Evolutionary conservation across 805 yeast genomes (phyloP), one percentile per base, ranked within the genome.

Genomic region (Yarrowia porcina): DNA sequence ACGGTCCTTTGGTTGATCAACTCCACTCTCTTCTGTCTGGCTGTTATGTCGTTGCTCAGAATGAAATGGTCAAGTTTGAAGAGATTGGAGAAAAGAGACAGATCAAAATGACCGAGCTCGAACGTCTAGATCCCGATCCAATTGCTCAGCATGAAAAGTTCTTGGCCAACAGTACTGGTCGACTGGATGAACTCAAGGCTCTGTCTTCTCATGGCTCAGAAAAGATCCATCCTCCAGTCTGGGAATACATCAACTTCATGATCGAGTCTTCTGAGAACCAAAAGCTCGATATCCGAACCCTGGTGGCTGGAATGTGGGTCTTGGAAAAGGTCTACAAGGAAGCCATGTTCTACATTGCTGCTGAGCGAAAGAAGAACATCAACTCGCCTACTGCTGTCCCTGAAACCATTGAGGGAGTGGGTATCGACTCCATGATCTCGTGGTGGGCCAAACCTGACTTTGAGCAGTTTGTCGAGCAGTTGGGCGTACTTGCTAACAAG

Each of bases 401-500:
- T 8, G 49, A 56, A n/a, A 28, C 28, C 12, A 45, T 39, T 8
- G 61, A 56, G 30, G 47, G 49, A 2, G 23, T 56, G 2, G 49
- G 61, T 9, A 56, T 56, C 23, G 61, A 56, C 23, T 56, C 61
- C n/a, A 56, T 56, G 61, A 39, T 56, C 32, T 56, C 61, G n/a
- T 56, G 61, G 61, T 56, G 61, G 61, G 61, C 61, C 27, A 56
- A 56, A 20, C 49, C 61, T 2, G 49, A 56, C 6, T 56, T 56
- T 30, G 61, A 56, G 21, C 49, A 56, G 39, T 56, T 56, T 56
- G 61, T 56, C n/a, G 30, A 38, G 21, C 9, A 39, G 32, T 39
- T 56, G 4, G 61, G 49, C 0, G 30, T 28, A 20, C 30, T 39
- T 13, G 61, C 61, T 6, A 39, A 56, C 49, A 41, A 39, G 32